Evolutionary conservation across 768 basidiomycete genomes (phyloP).

Genomic region (Collybia sp.): DNA sequence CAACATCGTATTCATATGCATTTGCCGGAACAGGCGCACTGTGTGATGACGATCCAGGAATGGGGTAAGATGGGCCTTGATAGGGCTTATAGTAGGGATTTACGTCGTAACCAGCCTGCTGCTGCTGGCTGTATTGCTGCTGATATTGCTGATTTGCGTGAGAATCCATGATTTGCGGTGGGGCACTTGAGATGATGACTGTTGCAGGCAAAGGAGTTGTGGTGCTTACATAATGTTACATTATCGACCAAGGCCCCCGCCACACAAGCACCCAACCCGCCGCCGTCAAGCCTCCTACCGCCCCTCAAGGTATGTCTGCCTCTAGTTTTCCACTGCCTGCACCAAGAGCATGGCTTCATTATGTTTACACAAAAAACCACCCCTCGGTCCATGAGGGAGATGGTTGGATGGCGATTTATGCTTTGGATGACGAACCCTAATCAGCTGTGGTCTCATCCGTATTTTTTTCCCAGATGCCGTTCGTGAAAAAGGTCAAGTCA

Average conservation of each 20-base stretch:
- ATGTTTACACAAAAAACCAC: not conserved
- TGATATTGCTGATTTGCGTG: conserved; percentile 42
- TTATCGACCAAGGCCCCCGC: conserved; percentile 4
- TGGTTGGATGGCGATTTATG: conserved; percentile 28
- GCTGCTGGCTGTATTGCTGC: conserved; percentile 46
- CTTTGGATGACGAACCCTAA: conserved; percentile 26
- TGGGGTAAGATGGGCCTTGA: conserved; percentile 67
- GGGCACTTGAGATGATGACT: not conserved
- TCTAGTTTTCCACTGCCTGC: conserved; percentile 1
- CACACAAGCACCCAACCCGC: conserved; percentile 15
- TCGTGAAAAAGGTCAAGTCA: conserved; percentile 96
- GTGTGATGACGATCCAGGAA: conserved; percentile 61
- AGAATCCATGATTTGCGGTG: conserved; percentile 35
- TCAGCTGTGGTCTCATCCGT: conserved; percentile 1
- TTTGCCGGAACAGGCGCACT: conserved; percentile 81
- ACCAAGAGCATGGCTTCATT: not conserved
- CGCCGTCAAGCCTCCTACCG: conserved; percentile 23
- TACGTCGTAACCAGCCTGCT: conserved; percentile 50
- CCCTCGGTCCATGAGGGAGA: conserved; percentile 1
- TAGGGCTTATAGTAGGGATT: conserved; percentile 84
- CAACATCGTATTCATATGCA: conserved; percentile 90
- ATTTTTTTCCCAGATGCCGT: conserved; percentile 66
- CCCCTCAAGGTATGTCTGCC: conserved; percentile 35
- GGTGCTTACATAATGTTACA: conserved; percentile 23
- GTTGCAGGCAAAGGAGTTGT: not conserved